Conservation (phyloP, 768 basidiomycete species). For the Pleurotus salmoneostramineus region DNA sequence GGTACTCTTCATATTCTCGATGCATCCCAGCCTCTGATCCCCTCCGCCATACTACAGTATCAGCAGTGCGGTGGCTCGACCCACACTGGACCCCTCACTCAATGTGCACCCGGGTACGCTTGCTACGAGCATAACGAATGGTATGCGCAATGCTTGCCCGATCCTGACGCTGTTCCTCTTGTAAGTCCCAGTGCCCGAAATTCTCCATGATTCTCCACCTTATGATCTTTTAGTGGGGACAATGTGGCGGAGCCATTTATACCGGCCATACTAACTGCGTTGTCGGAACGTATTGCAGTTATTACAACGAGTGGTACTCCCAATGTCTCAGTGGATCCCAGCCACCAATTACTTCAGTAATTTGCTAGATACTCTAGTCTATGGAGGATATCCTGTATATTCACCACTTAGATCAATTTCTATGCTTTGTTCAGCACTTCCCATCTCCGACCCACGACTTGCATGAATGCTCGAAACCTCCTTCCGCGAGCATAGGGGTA, state of each 20-base stretch:
- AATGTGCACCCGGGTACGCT: no score
- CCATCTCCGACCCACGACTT: no score
- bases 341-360: neutral
- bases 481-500: no score
- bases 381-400: no score
- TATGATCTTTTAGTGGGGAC: neutral
- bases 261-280: neutral
- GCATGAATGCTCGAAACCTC: no score
- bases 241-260: neutral
- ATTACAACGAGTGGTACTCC: neutral
- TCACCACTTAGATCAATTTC: no score
- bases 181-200: neutral
- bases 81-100: no score
- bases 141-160: neutral
- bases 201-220: neutral
- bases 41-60: no score
- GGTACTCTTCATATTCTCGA: no score
- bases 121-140: neutral
- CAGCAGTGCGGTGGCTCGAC: no score
- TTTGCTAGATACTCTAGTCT: neutral
- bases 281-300: neutral
- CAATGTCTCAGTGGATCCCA: neutral
- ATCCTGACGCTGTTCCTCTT: neutral
- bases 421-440: no score
- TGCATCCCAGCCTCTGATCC: no score